Evolutionary conservation across 768 basidiomycete genomes (phyloP), one percentile per base, ranked within the genome.

Genomic region (Boletus sp.): DNA sequence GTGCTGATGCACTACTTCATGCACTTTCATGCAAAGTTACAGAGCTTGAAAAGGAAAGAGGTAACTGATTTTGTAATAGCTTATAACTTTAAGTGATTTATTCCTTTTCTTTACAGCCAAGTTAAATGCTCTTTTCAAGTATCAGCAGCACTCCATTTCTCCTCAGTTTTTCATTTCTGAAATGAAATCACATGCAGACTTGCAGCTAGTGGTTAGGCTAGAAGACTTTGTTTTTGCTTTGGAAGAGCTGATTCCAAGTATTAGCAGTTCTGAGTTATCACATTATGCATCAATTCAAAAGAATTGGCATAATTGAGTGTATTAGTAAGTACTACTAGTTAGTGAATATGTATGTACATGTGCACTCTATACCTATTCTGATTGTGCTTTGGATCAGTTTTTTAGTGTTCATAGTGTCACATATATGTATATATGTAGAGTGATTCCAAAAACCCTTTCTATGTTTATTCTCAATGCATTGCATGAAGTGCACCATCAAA

Each of bases 1-100:
- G 97, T 70, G 90, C 93, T 6, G 96, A 99, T 71, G 95, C 97
- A 1, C 84, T 99, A 80, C 77, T 99, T 53, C 90, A 90, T 68
- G 93, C 97, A 10, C 96, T 99, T 86, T 85, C 92, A 21, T 76
- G 90, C 35, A 93, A 88, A 60, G 95, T 97, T 0, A 80, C 82
- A 56, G 81, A 80, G 47, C 74, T 98, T 14, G 96, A 98, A 55
- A 67, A 64, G 7, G 85, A 81, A 61, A 87, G 98, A 45, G 83
- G 88, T 87, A 62, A 46, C 3, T 57, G 1, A 9, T 21, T 32
- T 14, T 40, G 1, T 7, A 37, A 9, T 19, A 4, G 2, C 9
- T 32, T 7, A 34, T 30, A 35, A 29, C 4, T 29, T 30, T 4
- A 32, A 21, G 19, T 32, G 9, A 38, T 21, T 39, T 0, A 51